Base-by-base conservation (phyloP, 2,329 filamentous ascomycete species). In the Bipolaris bicolor region DNA sequence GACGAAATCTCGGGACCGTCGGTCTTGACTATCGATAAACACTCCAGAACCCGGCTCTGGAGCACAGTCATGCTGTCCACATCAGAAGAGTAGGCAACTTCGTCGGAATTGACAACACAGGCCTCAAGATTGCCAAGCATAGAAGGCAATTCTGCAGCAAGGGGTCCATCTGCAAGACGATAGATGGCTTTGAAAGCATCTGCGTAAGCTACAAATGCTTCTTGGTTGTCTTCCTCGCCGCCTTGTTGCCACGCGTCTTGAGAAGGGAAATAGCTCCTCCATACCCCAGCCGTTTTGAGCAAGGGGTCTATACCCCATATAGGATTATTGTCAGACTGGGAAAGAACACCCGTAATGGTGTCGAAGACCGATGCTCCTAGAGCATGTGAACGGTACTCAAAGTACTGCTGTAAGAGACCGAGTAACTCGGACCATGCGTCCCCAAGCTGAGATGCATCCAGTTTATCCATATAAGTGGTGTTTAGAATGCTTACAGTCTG, bases 161-260 rank as follows among this genome's bases (percentile, higher is more conserved):
- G 79, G 15, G 86, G 83, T 7, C 81, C 77, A 56, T 88, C 83
- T 46, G 92, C 86, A 5, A 97, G 83, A 0, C 86, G 84, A 69
- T 97, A 96, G 1, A 98, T 83, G 65, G 95, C 88, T 54, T 87
- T 82, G 39, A 95, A 84, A 1, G 90, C 84, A 20, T 88, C 84
- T 1, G 95, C 85, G 77, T 97, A 97, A n/a, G 92, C 90, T 29
- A 91, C 79, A n/a, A 94, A 84, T 10, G 91, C 92, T 55, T 88
- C 88, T 71, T 97, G 91, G 64, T 95, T 96, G 11, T 70, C 71
- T 54, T 70, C 71, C 52, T 73, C 70, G 20, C 55, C 40, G 47
- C 40, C 54, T 10, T 57, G 51, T 41, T 54, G 49, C 67, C 69
- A 74, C 11, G 49, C 49, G 15, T 70, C 62, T 31, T 60, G 63